Percentiles rank a stretch among this genome's conserved stretches.
Evolutionary conservation across 2,329 filamentous ascomycete genomes (phyloP).

Genomic region (Elsinoe batatas): DNA sequence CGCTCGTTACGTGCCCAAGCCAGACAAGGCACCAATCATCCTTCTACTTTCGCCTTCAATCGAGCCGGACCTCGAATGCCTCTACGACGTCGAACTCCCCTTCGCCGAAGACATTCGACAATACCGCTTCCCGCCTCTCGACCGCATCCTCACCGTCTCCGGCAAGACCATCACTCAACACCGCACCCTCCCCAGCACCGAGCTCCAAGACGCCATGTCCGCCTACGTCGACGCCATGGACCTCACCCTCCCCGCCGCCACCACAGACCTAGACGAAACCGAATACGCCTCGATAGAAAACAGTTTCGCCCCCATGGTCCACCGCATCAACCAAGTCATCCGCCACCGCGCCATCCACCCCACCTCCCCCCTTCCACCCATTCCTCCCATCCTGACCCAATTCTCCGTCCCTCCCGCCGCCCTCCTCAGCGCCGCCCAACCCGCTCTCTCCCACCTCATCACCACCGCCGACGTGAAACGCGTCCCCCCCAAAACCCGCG

Average conservation of each 20-base stretch:
- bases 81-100: conserved; percentile 82
- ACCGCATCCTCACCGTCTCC: conserved; percentile 77
- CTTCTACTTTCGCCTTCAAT: conserved; percentile 72
- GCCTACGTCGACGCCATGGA: conserved; percentile 93
- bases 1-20: conserved; percentile 74
- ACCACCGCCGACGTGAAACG: conserved; percentile 72
- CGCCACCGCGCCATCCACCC: conserved; percentile 71
- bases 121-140: conserved; percentile 87
- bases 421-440: conserved; percentile 49
- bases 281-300: conserved; percentile 76
- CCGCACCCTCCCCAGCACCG: conserved; percentile 66
- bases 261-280: conserved; percentile 57
- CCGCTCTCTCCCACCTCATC: conserved; percentile 54
- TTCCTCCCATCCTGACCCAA: conserved; percentile 55
- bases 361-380: conserved; percentile 51
- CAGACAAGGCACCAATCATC: conserved; percentile 66
- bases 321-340: conserved; percentile 79
- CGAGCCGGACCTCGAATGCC: conserved; percentile 68
- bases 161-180: conserved; percentile 74
- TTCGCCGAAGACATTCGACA: conserved; percentile 84
- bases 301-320: conserved; percentile 74
- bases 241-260: conserved; percentile 60
- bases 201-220: conserved; percentile 72
- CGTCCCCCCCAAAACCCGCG: conserved; percentile 28
- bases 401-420: conserved; percentile 64